Conservation (phyloP, 805 yeast species). For the Cyberlindnera americana region DNA sequence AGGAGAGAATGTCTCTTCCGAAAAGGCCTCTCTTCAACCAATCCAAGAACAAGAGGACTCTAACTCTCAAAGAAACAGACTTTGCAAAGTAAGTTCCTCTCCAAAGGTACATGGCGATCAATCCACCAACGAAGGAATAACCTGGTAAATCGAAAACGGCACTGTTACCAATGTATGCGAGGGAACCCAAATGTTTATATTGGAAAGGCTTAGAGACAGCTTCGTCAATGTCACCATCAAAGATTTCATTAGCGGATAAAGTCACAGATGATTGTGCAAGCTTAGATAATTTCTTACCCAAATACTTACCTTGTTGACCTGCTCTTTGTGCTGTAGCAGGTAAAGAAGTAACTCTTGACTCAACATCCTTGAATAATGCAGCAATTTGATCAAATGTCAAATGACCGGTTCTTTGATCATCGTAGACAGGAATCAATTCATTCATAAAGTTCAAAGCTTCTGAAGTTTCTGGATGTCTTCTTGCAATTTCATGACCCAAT, state of each 20-base stretch:
- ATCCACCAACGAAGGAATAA: slow-evolving; percentile 59
- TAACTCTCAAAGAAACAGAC: slow-evolving; percentile 59
- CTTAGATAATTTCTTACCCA: slow-evolving; percentile 56
- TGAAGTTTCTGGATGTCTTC: slow-evolving; percentile 53
- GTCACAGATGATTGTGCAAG: slow-evolving; percentile 45
- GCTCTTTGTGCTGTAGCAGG: slow-evolving; percentile 79
- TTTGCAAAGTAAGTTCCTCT: slow-evolving; percentile 68
- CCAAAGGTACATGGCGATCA: slow-evolving; percentile 71
- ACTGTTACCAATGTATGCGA: slow-evolving; percentile 67
- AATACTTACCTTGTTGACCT: slow-evolving; percentile 63
- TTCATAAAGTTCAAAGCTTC: slow-evolving; percentile 51
- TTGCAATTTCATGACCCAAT: slow-evolving; percentile 44
- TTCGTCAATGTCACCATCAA: slow-evolving; percentile 55
- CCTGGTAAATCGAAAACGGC: slow-evolving; percentile 68
- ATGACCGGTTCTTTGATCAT: slow-evolving; percentile 43
- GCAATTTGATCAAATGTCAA: slow-evolving; percentile 50
- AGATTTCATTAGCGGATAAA: slow-evolving; percentile 40
- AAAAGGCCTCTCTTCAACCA: slow-evolving; percentile 62
- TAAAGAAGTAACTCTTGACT: slow-evolving; percentile 59
- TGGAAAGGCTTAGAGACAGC: slow-evolving; percentile 54
- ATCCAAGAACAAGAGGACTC: slow-evolving; percentile 61
- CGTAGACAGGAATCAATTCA: slow-evolving; percentile 51
- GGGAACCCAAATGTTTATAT: slow-evolving; percentile 61
- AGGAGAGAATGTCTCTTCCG: slow-evolving; percentile 43
- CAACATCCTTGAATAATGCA: slow-evolving; percentile 48